Percentiles rank a stretch among this genome's conserved stretches.
These are phyloP conservation scores for Gomphus bonarii DNA, from an alignment of 1,284 basidiomycete species.

Conservation along the genomic window DNA sequence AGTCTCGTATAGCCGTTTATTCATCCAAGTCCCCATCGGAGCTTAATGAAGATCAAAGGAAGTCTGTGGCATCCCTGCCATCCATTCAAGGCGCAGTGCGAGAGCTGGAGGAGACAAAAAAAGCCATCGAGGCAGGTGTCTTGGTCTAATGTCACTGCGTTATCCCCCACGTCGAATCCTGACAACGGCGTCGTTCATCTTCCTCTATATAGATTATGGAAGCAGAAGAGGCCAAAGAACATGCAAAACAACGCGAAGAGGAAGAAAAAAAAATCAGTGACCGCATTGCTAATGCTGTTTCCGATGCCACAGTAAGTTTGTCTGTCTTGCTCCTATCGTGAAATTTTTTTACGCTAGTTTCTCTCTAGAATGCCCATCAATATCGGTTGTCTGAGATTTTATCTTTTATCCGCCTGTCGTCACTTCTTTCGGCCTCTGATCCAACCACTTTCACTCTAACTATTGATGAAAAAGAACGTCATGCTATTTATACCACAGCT, in stretches of 20 bases:
- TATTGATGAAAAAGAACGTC: constrained; percentile 40
- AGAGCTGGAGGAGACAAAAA: constrained; percentile 74
- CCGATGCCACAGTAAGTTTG: constrained; percentile 45
- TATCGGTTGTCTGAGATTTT: constrained; percentile 20
- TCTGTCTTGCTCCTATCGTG: constrained; percentile 2
- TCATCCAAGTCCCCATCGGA: constrained; percentile 52
- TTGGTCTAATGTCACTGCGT: constrained; percentile 1
- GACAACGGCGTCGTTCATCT: not conserved
- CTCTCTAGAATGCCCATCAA: not conserved
- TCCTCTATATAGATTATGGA: constrained; percentile 43
- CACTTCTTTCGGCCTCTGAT: constrained; percentile 26
- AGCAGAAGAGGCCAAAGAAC: constrained; percentile 48
- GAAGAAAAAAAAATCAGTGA: constrained; percentile 42
- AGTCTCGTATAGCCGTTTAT: constrained; percentile 69
- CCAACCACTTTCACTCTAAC: constrained; percentile 26
- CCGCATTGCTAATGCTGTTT: constrained; percentile 43
- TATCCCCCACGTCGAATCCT: not conserved
- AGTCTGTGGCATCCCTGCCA: constrained; percentile 58
- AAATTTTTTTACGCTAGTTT: not conserved
- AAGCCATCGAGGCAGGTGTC: constrained; percentile 58
- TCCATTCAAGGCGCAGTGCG: constrained; percentile 65
- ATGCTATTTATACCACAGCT: constrained; percentile 40
- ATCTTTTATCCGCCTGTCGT: constrained; percentile 20
- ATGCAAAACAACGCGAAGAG: constrained; percentile 43
- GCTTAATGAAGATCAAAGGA: constrained; percentile 78